phyloP scores from a whole-genome alignment of 768 basidiomycete species.

The Termitomyces sp. region DNA sequence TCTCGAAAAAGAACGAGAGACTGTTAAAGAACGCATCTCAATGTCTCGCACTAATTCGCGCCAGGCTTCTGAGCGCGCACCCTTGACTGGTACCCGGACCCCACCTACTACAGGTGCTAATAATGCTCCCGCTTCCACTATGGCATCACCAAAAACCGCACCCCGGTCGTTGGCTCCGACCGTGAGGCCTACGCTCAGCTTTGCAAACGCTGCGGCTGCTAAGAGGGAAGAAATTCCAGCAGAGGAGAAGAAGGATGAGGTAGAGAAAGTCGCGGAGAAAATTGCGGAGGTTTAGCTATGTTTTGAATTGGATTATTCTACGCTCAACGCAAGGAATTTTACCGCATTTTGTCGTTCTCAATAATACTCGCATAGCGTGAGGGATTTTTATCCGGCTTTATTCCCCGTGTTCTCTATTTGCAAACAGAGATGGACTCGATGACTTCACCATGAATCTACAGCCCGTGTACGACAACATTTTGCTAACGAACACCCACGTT shows the following conservation, averaged over 20 bases:
- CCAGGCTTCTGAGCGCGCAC: conserved; percentile 41
- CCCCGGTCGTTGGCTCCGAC: conserved; percentile 34
- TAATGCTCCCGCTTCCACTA: conserved; percentile 7
- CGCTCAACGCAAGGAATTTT: conserved; percentile 1
- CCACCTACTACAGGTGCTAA: conserved; percentile 21
- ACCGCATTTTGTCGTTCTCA: not conserved
- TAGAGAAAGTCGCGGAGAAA: conserved; percentile 17
- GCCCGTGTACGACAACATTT: no score
- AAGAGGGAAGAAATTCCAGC: conserved; percentile 35
- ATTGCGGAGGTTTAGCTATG: conserved; percentile 9
- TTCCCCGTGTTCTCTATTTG: no score
- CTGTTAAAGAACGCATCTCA: conserved; percentile 43
- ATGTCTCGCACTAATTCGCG: conserved; percentile 51
- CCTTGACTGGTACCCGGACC: conserved; percentile 24
- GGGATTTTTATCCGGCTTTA: not conserved
- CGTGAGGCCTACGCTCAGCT: conserved; percentile 73
- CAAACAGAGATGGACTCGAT: no score
- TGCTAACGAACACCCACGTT: no score
- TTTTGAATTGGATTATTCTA: conserved; percentile 6
- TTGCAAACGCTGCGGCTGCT: conserved; percentile 78
- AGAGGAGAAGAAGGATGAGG: conserved; percentile 11
- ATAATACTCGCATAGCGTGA: not conserved
- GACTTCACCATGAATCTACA: no score
- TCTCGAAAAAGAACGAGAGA: conserved; percentile 61
- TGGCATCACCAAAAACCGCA: conserved; percentile 22